Conservation (phyloP, 148 eudicot genomes). For the Silene latifolia region DNA sequence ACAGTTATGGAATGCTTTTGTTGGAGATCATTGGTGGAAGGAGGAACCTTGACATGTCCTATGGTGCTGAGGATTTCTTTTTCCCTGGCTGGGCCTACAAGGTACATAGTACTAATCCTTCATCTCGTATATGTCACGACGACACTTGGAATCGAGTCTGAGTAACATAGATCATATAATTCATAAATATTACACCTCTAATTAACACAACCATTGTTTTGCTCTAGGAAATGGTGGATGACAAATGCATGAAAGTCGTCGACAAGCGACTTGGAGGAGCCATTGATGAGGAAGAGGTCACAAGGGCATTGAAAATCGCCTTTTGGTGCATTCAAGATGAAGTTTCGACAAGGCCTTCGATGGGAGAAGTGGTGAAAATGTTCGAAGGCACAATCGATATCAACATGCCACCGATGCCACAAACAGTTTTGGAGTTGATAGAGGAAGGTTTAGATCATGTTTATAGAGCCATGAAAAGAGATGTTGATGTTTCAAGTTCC, state of each 20-base stretch:
- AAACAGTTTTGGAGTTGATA: slow-evolving; percentile 70
- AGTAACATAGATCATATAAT: not conserved
- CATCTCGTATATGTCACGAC: not conserved
- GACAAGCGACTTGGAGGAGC: slow-evolving; percentile 65
- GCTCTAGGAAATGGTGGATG: slow-evolving; percentile 55
- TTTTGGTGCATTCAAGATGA: slow-evolving; percentile 98
- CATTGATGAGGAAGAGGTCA: slow-evolving; percentile 57
- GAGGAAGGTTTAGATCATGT: slow-evolving; percentile 93
- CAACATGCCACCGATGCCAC: slow-evolving; percentile 81
- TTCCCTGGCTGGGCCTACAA: slow-evolving; percentile 93
- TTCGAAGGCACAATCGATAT: slow-evolving; percentile 74
- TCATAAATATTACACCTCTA: too few relatives aligned
- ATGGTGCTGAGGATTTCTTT: slow-evolving; percentile 68
- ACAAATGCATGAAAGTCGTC: slow-evolving; percentile 53
- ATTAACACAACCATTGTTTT: too few relatives aligned
- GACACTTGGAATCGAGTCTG: not conserved
- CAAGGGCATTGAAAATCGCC: slow-evolving; percentile 60
- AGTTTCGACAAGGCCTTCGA: slow-evolving; percentile 65
- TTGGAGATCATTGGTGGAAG: slow-evolving; percentile 87
- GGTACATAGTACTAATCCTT: slow-evolving; percentile 31
- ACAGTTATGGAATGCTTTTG: slow-evolving; percentile 88
- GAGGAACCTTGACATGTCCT: slow-evolving; percentile 83
- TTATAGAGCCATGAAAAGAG: slow-evolving; percentile 87
- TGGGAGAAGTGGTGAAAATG: slow-evolving; percentile 96
- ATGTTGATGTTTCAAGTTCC: slow-evolving; percentile 58